These are phyloP conservation scores for Fusarium secorum DNA, from an alignment of 2,329 filamentous ascomycete species.

Conservation along the genomic window DNA sequence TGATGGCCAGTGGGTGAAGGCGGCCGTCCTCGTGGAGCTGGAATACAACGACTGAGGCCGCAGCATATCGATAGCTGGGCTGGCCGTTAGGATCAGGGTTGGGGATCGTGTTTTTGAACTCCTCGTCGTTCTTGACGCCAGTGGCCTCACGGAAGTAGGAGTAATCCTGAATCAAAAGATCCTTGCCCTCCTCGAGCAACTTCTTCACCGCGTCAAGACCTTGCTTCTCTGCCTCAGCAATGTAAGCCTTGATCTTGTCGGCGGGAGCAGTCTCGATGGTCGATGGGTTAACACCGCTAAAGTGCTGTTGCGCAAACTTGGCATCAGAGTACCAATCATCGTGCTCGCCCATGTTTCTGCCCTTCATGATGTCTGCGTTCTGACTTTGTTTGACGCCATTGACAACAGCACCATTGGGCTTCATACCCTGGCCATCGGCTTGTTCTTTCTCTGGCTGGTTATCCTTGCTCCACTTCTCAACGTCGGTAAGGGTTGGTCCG, in stretches of 20 bases:
- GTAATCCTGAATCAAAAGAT: constrained; percentile 29
- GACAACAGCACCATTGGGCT: background rate
- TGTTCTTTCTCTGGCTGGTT: too few species aligned
- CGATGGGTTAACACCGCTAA: constrained; percentile 17
- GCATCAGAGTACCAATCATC: constrained; percentile 30
- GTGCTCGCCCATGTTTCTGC: constrained; percentile 18
- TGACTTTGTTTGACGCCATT: background rate
- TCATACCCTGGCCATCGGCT: background rate
- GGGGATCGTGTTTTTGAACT: constrained; percentile 1
- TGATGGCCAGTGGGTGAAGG: constrained; percentile 28
- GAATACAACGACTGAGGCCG: constrained; percentile 20
- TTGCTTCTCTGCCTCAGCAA: constrained; percentile 17
- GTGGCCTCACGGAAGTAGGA: constrained; percentile 27
- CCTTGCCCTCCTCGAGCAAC: constrained; percentile 1
- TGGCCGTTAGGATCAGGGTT: background rate
- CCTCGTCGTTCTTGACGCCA: constrained; percentile 3
- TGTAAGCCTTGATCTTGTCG: constrained; percentile 10
- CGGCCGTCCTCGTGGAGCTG: constrained; percentile 22
- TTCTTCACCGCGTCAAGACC: constrained; percentile 14
- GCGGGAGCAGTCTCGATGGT: constrained; percentile 7
- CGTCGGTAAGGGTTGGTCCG: constrained; percentile 15
- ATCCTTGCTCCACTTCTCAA: constrained; percentile 4
- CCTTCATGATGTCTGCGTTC: constrained; percentile 23
- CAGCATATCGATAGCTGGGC: constrained; percentile 4
- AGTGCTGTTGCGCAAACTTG: constrained; percentile 21